Base-by-base conservation (phyloP, 2,329 filamentous ascomycete genomes). In the Lachnellula hyalina region DNA sequence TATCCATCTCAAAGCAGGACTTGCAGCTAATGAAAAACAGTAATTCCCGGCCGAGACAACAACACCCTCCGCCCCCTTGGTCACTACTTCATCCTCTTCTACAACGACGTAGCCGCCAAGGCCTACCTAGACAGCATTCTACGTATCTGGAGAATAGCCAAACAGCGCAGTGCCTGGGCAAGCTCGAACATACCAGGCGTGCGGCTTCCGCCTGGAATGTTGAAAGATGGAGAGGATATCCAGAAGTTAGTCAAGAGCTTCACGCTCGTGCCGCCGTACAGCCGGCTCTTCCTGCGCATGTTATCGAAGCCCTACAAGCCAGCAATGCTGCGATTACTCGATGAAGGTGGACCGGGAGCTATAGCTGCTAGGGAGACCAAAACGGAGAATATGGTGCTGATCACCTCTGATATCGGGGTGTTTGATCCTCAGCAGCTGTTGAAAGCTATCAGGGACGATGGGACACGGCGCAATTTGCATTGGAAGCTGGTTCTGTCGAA, bases 1-100 rank as follows among this genome's bases (percentile, higher is more conserved):
- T 19, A 1, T 36, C 41, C 15, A 44, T 38, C 5, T 12, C 11
- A 8, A 19, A 19, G 6, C 41, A 9, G 36, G 19, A 19, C 34
- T 19, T 38, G 36, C 38, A 9, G 47, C 34, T 17, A 53, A 47
- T 34, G 8, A 19, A 32, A 32, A 32, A 32, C 87, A 69, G 68
- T 69, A 40, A 78, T 88, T 23, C 87, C 87, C 58, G 80, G 78
- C 46, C 84, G 86, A 58, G 77, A 89, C 65, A 76, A 80, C 4
- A 68, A 75, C 53, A 89, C 85, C 9, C 77, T 89, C 49, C 80
- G 82, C 54, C 80, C 83, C 4, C 70, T 80, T 1, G 84, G 82
- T 55, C 78, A 78, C 63, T 92, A 91, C 72, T 85, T 81, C 70
- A 73, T 93, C 53, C 75, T 89, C 52, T 93, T 92, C 74, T 75